Base-by-base conservation (phyloP, 2,329 filamentous ascomycete species). In the Hirsutella thompsonii region DNA sequence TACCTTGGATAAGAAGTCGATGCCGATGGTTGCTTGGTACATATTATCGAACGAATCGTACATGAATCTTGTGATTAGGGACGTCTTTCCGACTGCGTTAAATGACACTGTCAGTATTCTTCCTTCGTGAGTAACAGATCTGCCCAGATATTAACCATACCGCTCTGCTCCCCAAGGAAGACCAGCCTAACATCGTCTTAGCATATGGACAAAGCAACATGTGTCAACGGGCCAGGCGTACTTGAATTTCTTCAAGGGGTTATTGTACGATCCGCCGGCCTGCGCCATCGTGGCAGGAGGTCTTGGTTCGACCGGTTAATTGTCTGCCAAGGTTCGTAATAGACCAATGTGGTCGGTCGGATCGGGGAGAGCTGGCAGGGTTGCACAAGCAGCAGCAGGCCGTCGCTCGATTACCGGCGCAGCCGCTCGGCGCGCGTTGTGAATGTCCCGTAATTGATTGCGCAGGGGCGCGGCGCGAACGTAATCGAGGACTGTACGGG, bases 241-340 rank as follows among this genome's bases (percentile, higher is more conserved):
- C 89, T 98, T 98, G 83, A 96, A 98, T 68, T 98, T 98, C 84
- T 98, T 98, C 69, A 98, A 73, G 57, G 92, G 92, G 73, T 96
- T 96, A 64, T 93, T 95, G 74, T 96, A 98, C 50, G 85, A 86
- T 64, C 83, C 85, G 58, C 80, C 81, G 47, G 70, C 64, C 67
- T 87, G 79, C 64, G 89, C 85, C 89, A 94, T 94, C 61, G 60
- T 76, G 37, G 37, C 18, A 28, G 34, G 29, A 13, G 38, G n/a
- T 33, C 30, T 14, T n/a, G 14, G 4, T 13, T 11, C 20, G 28
- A 35, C 20, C 30, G 30, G n/a, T 14, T 18, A 18, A 39, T 10
- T 6, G 29, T 39, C 20, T 21, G 14, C 2, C 20, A 5, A 11
- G 19, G 10, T 35, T 11, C 33, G 16, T 6, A 26, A 26, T 30